Base-by-base conservation (phyloP, 2,329 filamentous ascomycete genomes). In the Diaporthe helianthi region DNA sequence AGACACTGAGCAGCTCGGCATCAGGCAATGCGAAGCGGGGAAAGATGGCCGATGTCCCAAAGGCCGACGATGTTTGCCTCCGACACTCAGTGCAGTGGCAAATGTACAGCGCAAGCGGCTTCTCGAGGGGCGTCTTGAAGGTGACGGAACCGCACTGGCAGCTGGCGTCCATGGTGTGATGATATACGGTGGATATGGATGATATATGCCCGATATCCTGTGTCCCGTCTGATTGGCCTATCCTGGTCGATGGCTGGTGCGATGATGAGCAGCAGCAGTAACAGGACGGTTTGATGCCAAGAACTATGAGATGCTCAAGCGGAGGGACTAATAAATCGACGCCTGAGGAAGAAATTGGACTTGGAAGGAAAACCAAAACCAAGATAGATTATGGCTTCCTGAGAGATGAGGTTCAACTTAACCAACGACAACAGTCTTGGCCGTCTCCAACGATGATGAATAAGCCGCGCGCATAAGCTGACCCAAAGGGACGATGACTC, bases 81-180 rank as follows among this genome's bases (percentile, higher is more conserved):
- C 87, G 85, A 78, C 90, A 93, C 76, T 90, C 85, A 67, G 82
- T 79, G 78, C 91, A 93, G 80, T 92, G 91, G 79, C 90, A 93
- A 76, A 92, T 88, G 78, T 90, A 92, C 63, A 92, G 80, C n/a
- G 85, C 86, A 52, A 91, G 79, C 0, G 90, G 90, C 69, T 85
- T 81, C 4, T 83, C 78, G 0, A 85, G 79, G 1, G 90, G 89
- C 36, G 89, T 91, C 71, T 82, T 86, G 81, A 92, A 92, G 46
- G 76, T 75, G 65, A 92, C 84, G 19, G 84, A 79, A 65, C 88
- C 87, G 80, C 91, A 93, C 77, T 92, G 88, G 76, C 90, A 92
- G 65, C 81, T 80, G 33, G 83, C 86, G 67, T 90, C 83, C 88
- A 90, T 90, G 54, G 29, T 74, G 61, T 31, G n/a, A n/a, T n/a